These are phyloP conservation scores for Erythrophleum fordii DNA, from an alignment of 306 rosid genomes.

Conservation along the genomic window DNA sequence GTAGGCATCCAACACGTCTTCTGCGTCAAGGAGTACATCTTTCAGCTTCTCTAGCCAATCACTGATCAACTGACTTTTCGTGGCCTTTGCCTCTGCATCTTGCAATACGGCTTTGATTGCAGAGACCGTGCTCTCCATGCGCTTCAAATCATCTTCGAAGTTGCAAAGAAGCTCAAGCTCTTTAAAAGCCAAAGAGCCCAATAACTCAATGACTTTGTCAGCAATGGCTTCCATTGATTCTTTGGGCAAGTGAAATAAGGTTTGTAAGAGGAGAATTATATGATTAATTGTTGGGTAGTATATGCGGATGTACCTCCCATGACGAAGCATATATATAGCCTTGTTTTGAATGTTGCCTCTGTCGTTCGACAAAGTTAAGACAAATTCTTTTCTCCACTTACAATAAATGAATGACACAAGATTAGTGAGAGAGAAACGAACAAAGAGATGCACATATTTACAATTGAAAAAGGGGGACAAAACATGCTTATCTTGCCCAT, in stretches of 20 bases:
- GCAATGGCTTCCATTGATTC: not conserved
- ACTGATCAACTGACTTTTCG: not conserved
- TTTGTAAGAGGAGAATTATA: no score
- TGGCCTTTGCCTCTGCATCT: not conserved
- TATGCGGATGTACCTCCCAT: no score
- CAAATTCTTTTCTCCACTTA: not conserved
- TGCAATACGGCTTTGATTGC: not conserved
- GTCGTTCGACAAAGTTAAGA: not conserved
- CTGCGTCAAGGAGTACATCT: not conserved
- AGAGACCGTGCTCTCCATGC: not conserved
- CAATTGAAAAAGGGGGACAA: no score
- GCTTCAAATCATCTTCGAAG: not conserved
- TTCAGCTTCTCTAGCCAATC: no score
- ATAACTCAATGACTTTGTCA: not conserved
- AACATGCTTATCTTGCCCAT: no score
- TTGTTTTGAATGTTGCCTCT: not conserved
- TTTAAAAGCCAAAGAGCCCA: not conserved
- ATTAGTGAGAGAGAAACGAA: no score
- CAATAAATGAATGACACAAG: not conserved
- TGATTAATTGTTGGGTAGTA: no score
- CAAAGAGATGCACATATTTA: no score
- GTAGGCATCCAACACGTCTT: not conserved
- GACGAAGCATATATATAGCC: no score
- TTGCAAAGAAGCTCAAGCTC: not conserved
- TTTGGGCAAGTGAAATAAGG: not conserved